phyloP scores from a whole-genome alignment of 2,329 filamentous ascomycete species.

The Diaporthe nobilis region DNA sequence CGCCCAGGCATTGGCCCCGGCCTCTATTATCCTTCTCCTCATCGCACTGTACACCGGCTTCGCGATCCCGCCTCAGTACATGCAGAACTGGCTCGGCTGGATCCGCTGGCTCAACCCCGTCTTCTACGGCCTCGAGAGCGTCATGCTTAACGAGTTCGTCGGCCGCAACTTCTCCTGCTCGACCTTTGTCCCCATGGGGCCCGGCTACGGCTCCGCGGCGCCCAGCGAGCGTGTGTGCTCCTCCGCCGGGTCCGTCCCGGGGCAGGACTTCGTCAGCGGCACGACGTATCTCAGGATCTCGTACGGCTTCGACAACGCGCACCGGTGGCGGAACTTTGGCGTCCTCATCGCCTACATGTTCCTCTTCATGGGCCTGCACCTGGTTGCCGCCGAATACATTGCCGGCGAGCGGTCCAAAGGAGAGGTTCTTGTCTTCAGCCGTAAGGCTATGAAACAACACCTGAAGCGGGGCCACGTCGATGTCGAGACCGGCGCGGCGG shows the following conservation, averaged over 20 bases:
- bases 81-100: constrained; percentile 86
- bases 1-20: constrained; percentile 73
- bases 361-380: constrained; percentile 73
- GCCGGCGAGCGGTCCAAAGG: constrained; percentile 80
- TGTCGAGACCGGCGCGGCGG: constrained; percentile 57
- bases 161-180: constrained; percentile 70
- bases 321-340: constrained; percentile 81
- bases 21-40: constrained; percentile 73
- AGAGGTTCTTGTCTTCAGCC: constrained; percentile 80
- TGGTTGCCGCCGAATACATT: constrained; percentile 75
- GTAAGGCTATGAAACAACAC: constrained; percentile 71
- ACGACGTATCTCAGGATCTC: constrained; percentile 67
- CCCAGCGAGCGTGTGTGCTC: constrained; percentile 63
- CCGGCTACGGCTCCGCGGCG: constrained; percentile 53
- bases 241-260: constrained; percentile 69
- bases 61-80: constrained; percentile 75
- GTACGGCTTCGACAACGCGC: constrained; percentile 68
- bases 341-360: constrained; percentile 76
- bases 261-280: constrained; percentile 67
- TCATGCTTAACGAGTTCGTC: constrained; percentile 88
- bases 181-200: constrained; percentile 58
- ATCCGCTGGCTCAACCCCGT: constrained; percentile 86
- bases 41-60: constrained; percentile 82
- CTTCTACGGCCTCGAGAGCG: constrained; percentile 82
- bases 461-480: constrained; percentile 54